Percentiles rank a stretch among this genome's conserved stretches.
Conservation (phyloP, 2,329 filamentous ascomycete genomes). For the Tolypocladium ovalisporum region DNA sequence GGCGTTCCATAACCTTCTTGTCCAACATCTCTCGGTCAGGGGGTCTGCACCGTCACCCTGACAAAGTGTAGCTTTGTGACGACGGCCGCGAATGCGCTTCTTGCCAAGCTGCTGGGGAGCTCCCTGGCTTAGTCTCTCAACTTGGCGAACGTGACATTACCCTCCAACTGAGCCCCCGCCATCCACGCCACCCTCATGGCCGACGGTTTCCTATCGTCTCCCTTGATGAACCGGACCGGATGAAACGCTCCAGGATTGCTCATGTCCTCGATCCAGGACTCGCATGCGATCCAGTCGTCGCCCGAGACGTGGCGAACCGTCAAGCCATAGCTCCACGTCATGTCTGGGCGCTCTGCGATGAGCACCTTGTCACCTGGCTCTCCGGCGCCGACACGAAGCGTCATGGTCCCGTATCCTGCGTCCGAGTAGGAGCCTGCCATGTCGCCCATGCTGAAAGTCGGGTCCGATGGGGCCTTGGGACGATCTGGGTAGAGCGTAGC, state of each 20-base stretch:
- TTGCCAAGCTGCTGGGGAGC: no score
- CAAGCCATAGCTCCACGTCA: conserved; percentile 11
- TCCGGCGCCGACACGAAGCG: conserved; percentile 7
- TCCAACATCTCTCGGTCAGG: no score
- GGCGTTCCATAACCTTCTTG: no score
- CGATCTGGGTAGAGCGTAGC: conserved; percentile 25
- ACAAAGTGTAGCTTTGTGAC: no score
- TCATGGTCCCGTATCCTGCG: conserved; percentile 24
- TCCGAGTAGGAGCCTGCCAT: conserved; percentile 31
- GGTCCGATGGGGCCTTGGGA: conserved; percentile 20
- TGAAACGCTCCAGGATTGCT: not conserved
- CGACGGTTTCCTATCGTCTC: not conserved
- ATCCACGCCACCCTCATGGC: conserved; percentile 1
- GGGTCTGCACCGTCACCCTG: no score
- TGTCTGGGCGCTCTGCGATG: conserved; percentile 11
- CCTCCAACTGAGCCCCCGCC: not conserved
- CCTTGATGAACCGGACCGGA: conserved; percentile 8
- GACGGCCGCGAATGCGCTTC: no score
- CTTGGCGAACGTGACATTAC: not conserved
- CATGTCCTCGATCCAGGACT: not conserved
- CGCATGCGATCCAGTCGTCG: conserved; percentile 14
- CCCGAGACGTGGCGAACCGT: conserved; percentile 16
- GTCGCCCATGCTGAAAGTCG: conserved; percentile 20
- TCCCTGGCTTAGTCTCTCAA: no score
- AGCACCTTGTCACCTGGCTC: conserved; percentile 9